phyloP scores from a whole-genome alignment of 257 asterid genomes.

The Solanum piurae region DNA sequence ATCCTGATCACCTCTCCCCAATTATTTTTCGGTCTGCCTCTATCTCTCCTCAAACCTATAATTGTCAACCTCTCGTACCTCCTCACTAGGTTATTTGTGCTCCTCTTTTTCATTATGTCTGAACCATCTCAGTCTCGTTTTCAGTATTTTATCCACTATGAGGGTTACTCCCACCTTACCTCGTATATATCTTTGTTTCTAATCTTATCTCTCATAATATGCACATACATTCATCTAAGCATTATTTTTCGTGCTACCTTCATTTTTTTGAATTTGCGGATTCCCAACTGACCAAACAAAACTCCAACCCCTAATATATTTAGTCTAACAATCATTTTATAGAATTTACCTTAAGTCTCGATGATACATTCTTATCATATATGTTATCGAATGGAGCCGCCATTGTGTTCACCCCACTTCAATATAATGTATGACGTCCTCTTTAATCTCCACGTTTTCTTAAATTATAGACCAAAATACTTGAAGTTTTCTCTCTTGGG shows the following conservation, averaged over 20 bases:
- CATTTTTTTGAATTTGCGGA: neutral
- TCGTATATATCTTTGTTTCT: neutral
- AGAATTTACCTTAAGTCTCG: neutral
- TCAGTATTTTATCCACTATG: neutral
- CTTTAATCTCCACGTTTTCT: neutral
- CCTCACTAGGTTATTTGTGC: neutral
- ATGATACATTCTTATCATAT: neutral
- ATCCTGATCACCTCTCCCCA: too few relatives aligned
- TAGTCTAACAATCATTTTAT: neutral
- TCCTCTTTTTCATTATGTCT: neutral
- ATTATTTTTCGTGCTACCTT: neutral
- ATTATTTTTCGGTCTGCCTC: too few relatives aligned
- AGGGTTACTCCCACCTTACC: neutral
- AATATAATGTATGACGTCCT: neutral
- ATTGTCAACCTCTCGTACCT: neutral
- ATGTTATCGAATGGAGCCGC: neutral
- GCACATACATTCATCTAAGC: neutral
- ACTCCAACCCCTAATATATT: neutral
- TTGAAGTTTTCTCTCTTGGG: neutral
- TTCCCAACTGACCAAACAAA: neutral
- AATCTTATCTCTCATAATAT: neutral
- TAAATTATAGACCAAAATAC: neutral
- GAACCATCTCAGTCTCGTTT: rapidly evolving
- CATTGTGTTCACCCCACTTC: neutral
- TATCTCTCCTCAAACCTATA: neutral